Evolutionary conservation across 75 land plant genomes (phyloP), one percentile per base, ranked within the genome.

Genomic region (Larix kaempferi): DNA sequence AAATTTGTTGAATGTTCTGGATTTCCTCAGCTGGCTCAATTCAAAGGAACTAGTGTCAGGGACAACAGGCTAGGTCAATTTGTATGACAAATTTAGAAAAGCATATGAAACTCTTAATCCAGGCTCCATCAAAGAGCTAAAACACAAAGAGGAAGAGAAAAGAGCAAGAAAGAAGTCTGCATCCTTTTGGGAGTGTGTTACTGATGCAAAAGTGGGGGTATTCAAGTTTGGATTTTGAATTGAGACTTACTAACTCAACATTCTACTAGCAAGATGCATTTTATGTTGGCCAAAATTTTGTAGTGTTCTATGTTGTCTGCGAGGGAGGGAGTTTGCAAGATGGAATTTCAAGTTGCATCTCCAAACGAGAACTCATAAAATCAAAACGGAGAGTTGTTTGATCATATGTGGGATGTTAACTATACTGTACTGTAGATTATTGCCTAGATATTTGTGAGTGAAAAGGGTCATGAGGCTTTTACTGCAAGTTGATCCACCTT

Each of bases 41-140:
- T 93, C 99, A 15, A 80, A 83, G 56, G 84, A 83, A 19, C 84
- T 96, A 37, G 96, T 96, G 11, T 96, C 99, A 26, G 96, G 96
- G 57, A 96, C 96, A 57, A 85, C 67, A 78, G 96, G 93, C 56
- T 80, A 94, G 35, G 91, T 89, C 59, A 93, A 91, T n/a, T n/a
- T n/a, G n/a, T n/a, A n/a, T n/a, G n/a, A n/a, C n/a, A n/a, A n/a
- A n/a, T n/a, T n/a, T n/a, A 86, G 77, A 72, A 83, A 76, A 41
- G 90, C 83, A 22, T 85, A 93, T 76, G 94, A 87, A 21, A 62
- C 80, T 21, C 58, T 86, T 33, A 79, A 78, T 72, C 91, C 96
- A 11, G 93, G 97, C 49, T 82, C 82, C 0, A 91, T 96, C 52
- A 91, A 92, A 60, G 63, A 89, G 74, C 76, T 91, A 37, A 65